Percentiles rank a stretch among this genome's conserved stretches.
Conservation (phyloP, 2,329 filamentous ascomycete species). For the Hypoxylon sp. region DNA sequence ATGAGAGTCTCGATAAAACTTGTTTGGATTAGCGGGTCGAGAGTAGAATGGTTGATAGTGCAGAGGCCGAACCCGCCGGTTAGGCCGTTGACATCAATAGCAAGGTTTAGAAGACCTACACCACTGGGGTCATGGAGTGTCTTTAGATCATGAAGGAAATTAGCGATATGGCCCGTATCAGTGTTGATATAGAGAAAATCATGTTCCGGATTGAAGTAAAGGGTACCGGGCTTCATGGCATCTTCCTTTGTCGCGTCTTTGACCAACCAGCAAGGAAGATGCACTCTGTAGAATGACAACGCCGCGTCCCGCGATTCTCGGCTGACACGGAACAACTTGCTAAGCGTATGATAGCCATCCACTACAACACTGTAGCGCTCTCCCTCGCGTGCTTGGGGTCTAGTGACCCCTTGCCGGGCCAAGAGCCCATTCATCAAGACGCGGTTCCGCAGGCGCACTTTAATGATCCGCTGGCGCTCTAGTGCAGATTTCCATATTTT, state of each 20-base stretch:
- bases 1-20: slow-evolving; percentile 24
- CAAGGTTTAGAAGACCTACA: slow-evolving; percentile 37
- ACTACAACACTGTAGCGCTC: slow-evolving; percentile 14
- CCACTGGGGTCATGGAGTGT: slow-evolving; percentile 29
- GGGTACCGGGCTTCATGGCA: slow-evolving; percentile 6
- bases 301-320: slow-evolving; percentile 29
- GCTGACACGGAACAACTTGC: slow-evolving; percentile 37
- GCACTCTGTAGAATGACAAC: slow-evolving; percentile 32
- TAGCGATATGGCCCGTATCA: background rate
- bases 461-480: slow-evolving; percentile 29
- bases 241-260: background rate
- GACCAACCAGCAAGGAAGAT: slow-evolving; percentile 30
- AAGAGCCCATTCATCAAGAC: background rate
- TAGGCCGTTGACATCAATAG: slow-evolving; percentile 12
- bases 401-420: background rate
- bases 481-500: slow-evolving; percentile 30
- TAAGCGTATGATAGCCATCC: slow-evolving; percentile 16
- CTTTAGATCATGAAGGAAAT: slow-evolving; percentile 38
- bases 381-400: background rate
- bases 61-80: background rate
- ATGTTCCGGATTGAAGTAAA: slow-evolving; percentile 40
- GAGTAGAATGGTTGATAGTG: background rate
- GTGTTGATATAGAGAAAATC: slow-evolving; percentile 27
- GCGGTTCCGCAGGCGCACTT: slow-evolving; percentile 7
- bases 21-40: slow-evolving; percentile 7